Conservation (phyloP, 2,329 filamentous ascomycete genomes). For the Diaporthe eres region DNA sequence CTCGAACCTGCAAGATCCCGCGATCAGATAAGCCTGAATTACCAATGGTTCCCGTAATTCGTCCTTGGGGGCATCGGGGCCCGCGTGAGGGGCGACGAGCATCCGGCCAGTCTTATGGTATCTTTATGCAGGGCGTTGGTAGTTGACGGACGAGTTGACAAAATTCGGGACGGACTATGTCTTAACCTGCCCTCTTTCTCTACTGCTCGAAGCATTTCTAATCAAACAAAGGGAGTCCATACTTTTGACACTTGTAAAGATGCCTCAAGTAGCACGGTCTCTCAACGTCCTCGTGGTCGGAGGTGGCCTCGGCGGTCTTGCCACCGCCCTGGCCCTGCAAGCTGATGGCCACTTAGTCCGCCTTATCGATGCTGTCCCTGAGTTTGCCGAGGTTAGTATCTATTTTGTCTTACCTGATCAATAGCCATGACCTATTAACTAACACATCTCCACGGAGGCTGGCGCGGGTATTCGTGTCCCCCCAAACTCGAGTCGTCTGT, state of each 20-base stretch:
- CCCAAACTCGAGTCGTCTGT: slow-evolving; percentile 50
- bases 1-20: background rate
- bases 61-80: background rate
- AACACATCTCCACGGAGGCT: slow-evolving; percentile 33
- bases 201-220: background rate
- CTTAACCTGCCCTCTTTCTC: background rate
- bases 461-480: slow-evolving; percentile 53
- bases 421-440: background rate
- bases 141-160: background rate
- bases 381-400: background rate
- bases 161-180: background rate
- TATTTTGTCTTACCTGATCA: background rate
- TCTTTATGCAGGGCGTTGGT: background rate
- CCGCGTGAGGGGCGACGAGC: background rate
- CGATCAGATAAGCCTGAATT: slow-evolving; percentile 2
- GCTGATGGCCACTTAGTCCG: background rate
- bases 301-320: slow-evolving; percentile 42
- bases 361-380: slow-evolving; percentile 1
- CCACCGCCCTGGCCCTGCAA: background rate
- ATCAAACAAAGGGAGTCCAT: background rate
- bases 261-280: slow-evolving; percentile 4
- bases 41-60: background rate
- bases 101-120: background rate
- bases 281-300: slow-evolving; percentile 43
- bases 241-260: background rate